phyloP scores from a whole-genome alignment of 495 filamentous ascomycete genomes.

The Lepidopterella palustris region DNA sequence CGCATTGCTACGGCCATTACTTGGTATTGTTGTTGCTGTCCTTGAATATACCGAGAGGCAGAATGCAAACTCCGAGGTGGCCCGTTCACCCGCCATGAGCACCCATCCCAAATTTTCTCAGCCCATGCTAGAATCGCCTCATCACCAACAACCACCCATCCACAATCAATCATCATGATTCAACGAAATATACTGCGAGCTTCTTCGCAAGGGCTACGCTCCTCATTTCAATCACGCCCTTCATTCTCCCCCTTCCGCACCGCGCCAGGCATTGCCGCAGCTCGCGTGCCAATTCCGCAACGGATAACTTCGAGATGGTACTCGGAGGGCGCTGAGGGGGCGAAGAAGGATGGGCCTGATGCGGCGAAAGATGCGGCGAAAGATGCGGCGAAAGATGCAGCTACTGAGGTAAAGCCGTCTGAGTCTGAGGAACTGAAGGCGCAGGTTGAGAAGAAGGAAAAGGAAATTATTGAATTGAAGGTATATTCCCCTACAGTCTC shows the following conservation, averaged over 20 bases:
- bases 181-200: conserved; percentile 25
- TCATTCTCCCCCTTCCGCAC: conserved; percentile 10
- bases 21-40: neutral
- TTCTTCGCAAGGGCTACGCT: conserved; percentile 10
- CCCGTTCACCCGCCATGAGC: neutral
- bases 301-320: conserved; percentile 24
- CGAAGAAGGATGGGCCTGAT: conserved; percentile 20
- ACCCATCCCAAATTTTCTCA: conserved; percentile 2
- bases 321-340: conserved; percentile 26
- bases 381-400: conserved; percentile 3
- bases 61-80: conserved; percentile 4
- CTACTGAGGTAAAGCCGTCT: conserved; percentile 6
- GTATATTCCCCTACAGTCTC: conserved; percentile 42
- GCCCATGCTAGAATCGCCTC: neutral
- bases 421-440: conserved; percentile 46
- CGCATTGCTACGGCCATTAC: neutral
- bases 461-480: conserved; percentile 80
- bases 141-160: neutral
- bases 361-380: neutral
- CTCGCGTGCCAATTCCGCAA: conserved; percentile 12
- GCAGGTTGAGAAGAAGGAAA: conserved; percentile 77
- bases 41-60: neutral
- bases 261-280: neutral
- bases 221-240: conserved; percentile 1
- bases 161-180: conserved; percentile 18